Evolutionary conservation across 805 yeast species (phyloP).

Genomic region (Saccharomyces paradoxus): DNA sequence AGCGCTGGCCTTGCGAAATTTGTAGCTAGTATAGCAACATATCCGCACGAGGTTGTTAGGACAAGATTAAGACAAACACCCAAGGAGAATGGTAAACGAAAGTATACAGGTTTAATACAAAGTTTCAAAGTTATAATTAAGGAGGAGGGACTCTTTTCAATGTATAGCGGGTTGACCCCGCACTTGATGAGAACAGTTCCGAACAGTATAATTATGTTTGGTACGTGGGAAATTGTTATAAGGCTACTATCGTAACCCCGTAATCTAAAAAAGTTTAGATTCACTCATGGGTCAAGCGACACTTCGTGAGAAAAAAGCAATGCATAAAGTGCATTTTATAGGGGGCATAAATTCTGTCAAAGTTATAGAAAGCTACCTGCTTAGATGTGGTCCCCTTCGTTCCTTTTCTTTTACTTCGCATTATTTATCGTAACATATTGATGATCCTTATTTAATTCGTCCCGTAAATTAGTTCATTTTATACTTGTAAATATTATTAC

Average conservation of each 20-base stretch:
- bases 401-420: not conserved
- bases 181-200: slow-evolving; percentile 96
- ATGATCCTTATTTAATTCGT: not conserved
- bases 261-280: not conserved
- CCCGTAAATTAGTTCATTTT: not conserved
- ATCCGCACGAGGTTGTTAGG: slow-evolving; percentile 95
- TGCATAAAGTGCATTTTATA: not conserved
- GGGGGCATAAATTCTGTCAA: not conserved
- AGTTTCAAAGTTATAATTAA: slow-evolving; percentile 77
- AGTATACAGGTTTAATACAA: slow-evolving; percentile 83
- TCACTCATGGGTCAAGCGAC: not conserved
- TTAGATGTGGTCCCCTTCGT: not conserved
- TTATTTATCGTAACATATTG: not conserved
- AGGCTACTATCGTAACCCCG: slow-evolving; percentile 38
- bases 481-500: not conserved
- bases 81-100: slow-evolving; percentile 63
- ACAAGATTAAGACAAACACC: slow-evolving; percentile 96
- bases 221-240: slow-evolving; percentile 90
- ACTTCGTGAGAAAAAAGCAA: not conserved
- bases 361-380: not conserved
- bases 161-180: slow-evolving; percentile 97
- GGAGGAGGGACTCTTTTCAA: slow-evolving; percentile 86
- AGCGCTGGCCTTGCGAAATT: slow-evolving; percentile 96
- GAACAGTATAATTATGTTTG: slow-evolving; percentile 96
- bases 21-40: slow-evolving; percentile 83